Evolutionary conservation across 2,329 filamentous ascomycete genomes (phyloP).

Genomic region (Acarospora socialis): DNA sequence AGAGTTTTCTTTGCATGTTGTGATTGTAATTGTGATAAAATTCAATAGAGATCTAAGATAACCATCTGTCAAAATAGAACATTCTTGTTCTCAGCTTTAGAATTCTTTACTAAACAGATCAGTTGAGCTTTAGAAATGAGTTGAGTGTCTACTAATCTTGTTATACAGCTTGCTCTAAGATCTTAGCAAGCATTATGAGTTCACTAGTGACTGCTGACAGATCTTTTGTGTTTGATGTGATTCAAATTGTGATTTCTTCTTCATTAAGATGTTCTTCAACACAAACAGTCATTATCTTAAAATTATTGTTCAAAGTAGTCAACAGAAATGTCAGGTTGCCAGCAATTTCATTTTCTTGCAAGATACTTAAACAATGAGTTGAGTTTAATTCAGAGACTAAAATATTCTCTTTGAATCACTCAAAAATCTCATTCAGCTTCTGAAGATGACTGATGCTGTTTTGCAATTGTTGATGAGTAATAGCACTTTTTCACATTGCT

Average conservation of each 20-base stretch:
- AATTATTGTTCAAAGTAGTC: slow-evolving; percentile 11
- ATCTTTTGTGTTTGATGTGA: slow-evolving; percentile 15
- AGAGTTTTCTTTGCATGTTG: too few species aligned
- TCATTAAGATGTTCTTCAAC: slow-evolving; percentile 14
- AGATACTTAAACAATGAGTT: too few species aligned
- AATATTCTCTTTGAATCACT: slow-evolving; percentile 7
- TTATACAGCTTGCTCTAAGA: slow-evolving; percentile 13
- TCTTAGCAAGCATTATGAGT: slow-evolving; percentile 11
- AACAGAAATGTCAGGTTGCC: slow-evolving; percentile 16
- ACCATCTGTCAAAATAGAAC: slow-evolving; percentile 14
- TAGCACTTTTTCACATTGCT: too few species aligned
- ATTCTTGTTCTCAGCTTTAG: slow-evolving; percentile 12
- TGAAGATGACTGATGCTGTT: slow-evolving; percentile 10
- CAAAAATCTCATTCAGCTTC: slow-evolving; percentile 6
- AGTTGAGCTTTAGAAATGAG: neutral
- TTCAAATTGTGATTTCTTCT: slow-evolving; percentile 12
- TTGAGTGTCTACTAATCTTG: slow-evolving; percentile 10
- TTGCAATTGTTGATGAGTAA: too few species aligned
- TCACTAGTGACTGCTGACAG: slow-evolving; percentile 9
- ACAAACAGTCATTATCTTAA: slow-evolving; percentile 15
- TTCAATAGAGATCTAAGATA: slow-evolving; percentile 14
- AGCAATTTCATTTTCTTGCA: slow-evolving; percentile 15
- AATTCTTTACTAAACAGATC: too few species aligned
- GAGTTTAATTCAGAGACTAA: neutral
- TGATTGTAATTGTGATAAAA: slow-evolving; percentile 16